A percentile compares a stretch with the other conserved stretches of the same genome.
Evolutionary conservation across 164 flowering plant genomes (phyloP).

Genomic region (Santalum album): DNA sequence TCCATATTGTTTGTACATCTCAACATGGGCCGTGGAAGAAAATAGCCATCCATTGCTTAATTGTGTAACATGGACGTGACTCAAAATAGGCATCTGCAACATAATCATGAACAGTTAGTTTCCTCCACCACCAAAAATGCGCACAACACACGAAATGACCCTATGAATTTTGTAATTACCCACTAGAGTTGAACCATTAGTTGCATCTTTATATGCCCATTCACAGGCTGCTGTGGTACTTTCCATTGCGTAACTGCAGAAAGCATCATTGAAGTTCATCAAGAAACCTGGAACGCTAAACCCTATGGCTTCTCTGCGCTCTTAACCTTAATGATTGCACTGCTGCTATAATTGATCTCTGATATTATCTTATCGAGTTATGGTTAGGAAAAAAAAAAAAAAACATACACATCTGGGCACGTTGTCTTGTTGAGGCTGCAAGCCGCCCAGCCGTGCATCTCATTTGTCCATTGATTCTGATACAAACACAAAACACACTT

Average conservation of each 20-base stretch:
- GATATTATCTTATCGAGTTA: too few relatives aligned
- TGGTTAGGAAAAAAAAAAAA: background rate
- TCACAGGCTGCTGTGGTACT: conserved; percentile 67
- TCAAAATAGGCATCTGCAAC: conserved; percentile 71
- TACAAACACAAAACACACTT: background rate
- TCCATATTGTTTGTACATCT: too few relatives aligned
- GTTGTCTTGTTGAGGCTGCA: conserved; percentile 38
- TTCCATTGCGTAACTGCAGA: conserved; percentile 79
- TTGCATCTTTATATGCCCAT: conserved; percentile 71
- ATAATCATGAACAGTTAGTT: background rate
- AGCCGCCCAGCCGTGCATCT: conserved; percentile 51
- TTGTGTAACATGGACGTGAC: conserved; percentile 48
- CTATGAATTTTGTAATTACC: too few relatives aligned
- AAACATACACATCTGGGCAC: conserved; percentile 71
- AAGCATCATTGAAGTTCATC: background rate
- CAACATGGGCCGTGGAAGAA: too few relatives aligned
- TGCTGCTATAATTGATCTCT: too few relatives aligned
- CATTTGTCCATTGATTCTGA: conserved; percentile 68
- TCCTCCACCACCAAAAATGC: too few relatives aligned
- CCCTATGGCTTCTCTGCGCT: too few relatives aligned
- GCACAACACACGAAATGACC: too few relatives aligned
- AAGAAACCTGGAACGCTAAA: too few relatives aligned
- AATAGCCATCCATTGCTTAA: too few relatives aligned
- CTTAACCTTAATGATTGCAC: too few relatives aligned
- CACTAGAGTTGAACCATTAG: conserved; percentile 50